A percentile compares a stretch with the other conserved stretches of the same genome.
These are phyloP conservation scores for Gossypium herbaceum DNA, from an alignment of 345 rosid genomes.

Conservation along the genomic window DNA sequence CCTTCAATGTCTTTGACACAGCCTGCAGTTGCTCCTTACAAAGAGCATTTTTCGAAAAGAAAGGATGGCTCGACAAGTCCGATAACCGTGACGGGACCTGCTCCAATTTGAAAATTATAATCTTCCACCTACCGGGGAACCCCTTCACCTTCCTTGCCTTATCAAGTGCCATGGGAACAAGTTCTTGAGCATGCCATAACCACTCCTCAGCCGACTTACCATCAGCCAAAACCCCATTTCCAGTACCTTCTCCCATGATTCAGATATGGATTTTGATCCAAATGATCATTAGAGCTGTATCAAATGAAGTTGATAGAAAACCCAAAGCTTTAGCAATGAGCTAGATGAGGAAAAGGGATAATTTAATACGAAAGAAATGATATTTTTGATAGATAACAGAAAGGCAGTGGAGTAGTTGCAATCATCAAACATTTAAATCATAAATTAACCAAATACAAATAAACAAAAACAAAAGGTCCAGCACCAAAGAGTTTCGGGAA, in stretches of 20 bases:
- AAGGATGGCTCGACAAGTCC: conserved; percentile 91
- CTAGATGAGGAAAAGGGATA: conserved; percentile 22
- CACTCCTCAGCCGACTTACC: conserved; percentile 62
- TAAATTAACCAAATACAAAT: conserved; percentile 23
- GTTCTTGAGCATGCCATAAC: conserved; percentile 60
- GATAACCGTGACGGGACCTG: conserved; percentile 73
- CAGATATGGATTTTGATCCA: conserved; percentile 25
- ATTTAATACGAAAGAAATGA: conserved; percentile 16
- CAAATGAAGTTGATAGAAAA: conserved; percentile 26
- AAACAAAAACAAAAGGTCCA: conserved; percentile 30
- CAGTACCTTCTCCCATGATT: conserved; percentile 52
- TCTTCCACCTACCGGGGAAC: conserved; percentile 86
- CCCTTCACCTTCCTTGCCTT: conserved; percentile 62
- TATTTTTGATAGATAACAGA: conserved; percentile 28
- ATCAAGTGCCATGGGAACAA: conserved; percentile 56
- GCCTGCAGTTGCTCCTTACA: conserved; percentile 89
- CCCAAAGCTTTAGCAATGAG: conserved; percentile 26
- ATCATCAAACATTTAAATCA: conserved; percentile 34
- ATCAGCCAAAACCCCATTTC: conserved; percentile 25
- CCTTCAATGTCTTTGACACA: conserved; percentile 54
- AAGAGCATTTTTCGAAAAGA: conserved; percentile 74
- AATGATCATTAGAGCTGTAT: conserved; percentile 24
- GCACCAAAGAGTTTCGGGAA: conserved; percentile 40
- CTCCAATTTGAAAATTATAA: conserved; percentile 71
- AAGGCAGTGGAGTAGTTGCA: conserved; percentile 71